These are phyloP conservation scores for Rubia peregrina DNA, from an alignment of 305 asterid species.

Conservation along the genomic window DNA sequence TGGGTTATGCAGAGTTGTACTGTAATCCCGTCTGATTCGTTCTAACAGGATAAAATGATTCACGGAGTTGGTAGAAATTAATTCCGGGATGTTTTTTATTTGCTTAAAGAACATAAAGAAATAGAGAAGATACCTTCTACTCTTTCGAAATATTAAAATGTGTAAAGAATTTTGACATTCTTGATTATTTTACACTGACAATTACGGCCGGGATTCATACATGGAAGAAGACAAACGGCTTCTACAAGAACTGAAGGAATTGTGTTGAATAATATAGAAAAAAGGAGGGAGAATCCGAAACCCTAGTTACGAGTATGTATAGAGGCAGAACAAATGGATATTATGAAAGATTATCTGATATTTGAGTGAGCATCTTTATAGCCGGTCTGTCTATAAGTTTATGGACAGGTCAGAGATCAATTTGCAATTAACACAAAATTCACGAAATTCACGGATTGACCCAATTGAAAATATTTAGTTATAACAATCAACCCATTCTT, in stretches of 20 bases:
- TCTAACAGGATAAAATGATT: conserved; percentile 27
- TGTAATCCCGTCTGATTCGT: conserved; percentile 25
- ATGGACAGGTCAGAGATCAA: too few species aligned
- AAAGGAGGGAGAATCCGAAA: too few species aligned
- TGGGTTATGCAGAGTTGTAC: conserved; percentile 27
- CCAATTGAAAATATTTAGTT: too few species aligned
- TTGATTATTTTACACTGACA: conserved; percentile 2
- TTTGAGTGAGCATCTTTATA: too few species aligned
- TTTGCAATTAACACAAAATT: too few species aligned
- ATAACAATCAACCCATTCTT: too few species aligned
- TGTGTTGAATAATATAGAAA: too few species aligned
- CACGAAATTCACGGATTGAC: too few species aligned
- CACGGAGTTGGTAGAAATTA: conserved; percentile 31
- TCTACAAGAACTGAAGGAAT: not conserved
- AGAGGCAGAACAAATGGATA: too few species aligned
- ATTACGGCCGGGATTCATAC: not conserved
- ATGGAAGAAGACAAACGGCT: not conserved
- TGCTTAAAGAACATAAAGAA: not conserved
- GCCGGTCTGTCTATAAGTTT: too few species aligned
- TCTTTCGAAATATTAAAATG: not conserved
- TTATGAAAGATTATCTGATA: too few species aligned
- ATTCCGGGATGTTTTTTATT: conserved; percentile 10
- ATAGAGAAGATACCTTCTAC: conserved; percentile 11
- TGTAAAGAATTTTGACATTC: not conserved
- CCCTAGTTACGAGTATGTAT: too few species aligned